Percentiles rank a stretch among this genome's conserved stretches.
phyloP scores from a whole-genome alignment of 129 eudicot species.

The Logfia minima region DNA sequence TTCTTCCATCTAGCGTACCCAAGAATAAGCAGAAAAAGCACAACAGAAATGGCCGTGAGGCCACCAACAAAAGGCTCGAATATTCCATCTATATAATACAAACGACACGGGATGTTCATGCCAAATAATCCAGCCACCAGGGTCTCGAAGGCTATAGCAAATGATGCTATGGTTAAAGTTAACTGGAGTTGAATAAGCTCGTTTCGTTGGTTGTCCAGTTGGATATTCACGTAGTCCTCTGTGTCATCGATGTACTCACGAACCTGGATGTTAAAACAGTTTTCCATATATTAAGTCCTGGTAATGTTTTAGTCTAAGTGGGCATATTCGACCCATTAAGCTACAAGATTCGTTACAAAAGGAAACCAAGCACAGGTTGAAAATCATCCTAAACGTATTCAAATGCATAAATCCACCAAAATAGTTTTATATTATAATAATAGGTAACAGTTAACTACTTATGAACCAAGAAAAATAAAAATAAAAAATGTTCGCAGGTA shows the following conservation, averaged over 20 bases:
- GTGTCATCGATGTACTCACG: slow-evolving; percentile 98
- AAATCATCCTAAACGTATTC: neutral
- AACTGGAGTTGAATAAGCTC: slow-evolving; percentile 94
- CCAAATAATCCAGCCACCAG: slow-evolving; percentile 75
- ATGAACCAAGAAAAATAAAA: neutral
- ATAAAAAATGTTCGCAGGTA: too few relatives aligned
- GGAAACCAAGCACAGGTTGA: neutral
- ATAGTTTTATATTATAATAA: neutral
- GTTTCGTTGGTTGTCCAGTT: slow-evolving; percentile 91
- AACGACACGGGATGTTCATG: slow-evolving; percentile 72
- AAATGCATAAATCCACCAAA: neutral
- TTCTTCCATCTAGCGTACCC: slow-evolving; percentile 98
- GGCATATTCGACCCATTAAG: neutral
- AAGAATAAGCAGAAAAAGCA: slow-evolving; percentile 59
- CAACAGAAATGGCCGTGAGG: slow-evolving; percentile 46
- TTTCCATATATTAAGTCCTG: neutral
- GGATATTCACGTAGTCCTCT: slow-evolving; percentile 95
- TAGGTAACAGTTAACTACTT: neutral
- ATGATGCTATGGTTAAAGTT: slow-evolving; percentile 80
- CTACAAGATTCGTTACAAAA: neutral
- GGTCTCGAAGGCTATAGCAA: slow-evolving; percentile 81
- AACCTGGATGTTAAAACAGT: slow-evolving; percentile 47
- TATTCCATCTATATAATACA: slow-evolving; percentile 41
- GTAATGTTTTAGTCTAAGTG: neutral
- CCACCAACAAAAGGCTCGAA: slow-evolving; percentile 49